Conservation (phyloP, 2,329 filamentous ascomycete species). For the Phialophora expanda region DNA sequence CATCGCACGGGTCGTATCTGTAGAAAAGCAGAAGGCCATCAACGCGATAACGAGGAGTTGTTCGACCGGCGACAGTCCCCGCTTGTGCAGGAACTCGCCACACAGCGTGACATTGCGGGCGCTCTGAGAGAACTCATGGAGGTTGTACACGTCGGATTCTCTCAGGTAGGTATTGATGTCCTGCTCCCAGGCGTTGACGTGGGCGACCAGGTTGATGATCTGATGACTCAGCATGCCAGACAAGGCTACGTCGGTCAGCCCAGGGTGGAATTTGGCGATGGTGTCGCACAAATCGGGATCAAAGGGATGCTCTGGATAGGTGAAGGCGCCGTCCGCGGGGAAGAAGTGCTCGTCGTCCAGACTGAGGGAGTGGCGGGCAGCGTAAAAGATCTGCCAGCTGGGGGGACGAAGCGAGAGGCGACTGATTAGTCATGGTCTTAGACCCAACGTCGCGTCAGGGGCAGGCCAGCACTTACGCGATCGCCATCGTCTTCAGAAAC, state of each 20-base stretch:
- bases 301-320: conserved; percentile 29
- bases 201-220: conserved; percentile 23
- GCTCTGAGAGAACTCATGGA: conserved; percentile 21
- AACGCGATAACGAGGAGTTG: conserved; percentile 24
- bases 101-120: conserved; percentile 25
- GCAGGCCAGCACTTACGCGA: conserved; percentile 23
- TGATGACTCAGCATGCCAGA: conserved; percentile 29
- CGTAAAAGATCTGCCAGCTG: conserved; percentile 30
- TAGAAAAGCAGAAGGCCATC: conserved; percentile 28
- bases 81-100: conserved; percentile 28
- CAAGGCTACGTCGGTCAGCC: conserved; percentile 25
- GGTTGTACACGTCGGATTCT: conserved; percentile 18
- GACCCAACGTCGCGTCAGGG: conserved; percentile 13
- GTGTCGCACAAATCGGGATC: conserved; percentile 25
- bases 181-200: conserved; percentile 23
- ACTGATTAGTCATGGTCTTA: conserved; percentile 23
- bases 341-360: conserved; percentile 16
- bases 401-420: neutral
- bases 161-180: conserved; percentile 20
- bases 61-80: conserved; percentile 19
- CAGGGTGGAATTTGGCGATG: conserved; percentile 19
- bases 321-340: conserved; percentile 22
- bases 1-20: conserved; percentile 24
- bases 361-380: conserved; percentile 19
- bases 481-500: conserved; percentile 23